Base-by-base conservation (phyloP, 148 eudicot species). In the Drosera capensis region DNA sequence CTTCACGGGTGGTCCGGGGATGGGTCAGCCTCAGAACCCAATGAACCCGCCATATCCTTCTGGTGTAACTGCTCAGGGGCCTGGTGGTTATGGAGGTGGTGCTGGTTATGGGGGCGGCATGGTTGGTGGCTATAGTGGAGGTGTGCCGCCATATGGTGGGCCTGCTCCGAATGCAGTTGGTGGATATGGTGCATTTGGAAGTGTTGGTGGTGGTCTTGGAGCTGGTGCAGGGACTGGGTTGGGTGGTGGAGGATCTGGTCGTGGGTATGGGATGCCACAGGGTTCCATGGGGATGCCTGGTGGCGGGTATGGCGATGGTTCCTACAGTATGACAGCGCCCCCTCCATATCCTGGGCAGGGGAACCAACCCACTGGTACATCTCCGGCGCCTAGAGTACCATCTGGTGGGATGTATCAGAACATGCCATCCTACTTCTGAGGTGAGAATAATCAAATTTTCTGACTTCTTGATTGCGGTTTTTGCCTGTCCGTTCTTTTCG, bases 341-440 rank as follows among this genome's bases (percentile, higher is more conserved):
- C 51, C 72, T 38, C 80, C 73, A 3, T 74, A 72, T 48, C 70
- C 68, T 3, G 53, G 67, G 54, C 82, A 66, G 30, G 9, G n/a
- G n/a, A 65, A 69, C 49, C 94, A 67, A 37, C 65, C 60, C 3
- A 31, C 74, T 1, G 93, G 86, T 34, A 59, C 72, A 28, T 79
- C 79, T 14, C 72, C 80, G 1, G 84, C 69, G 1, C 68, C 85
- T 51, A 66, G 79, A 65, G 72, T 65, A 44, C 80, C 78, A 15
- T 71, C 73, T 54, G 74, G 72, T 11, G 80, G 80, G 44, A 62
- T 72, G 54, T 73, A 70, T 45, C 74, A 67, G 28, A 68, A 68
- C 20, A 56, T 59, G 40, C 78, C 70, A 23, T 77, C 74, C 14
- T 76, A 63, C 50, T 77, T 71, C 55, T 84, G 57, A 84, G 90